Percentiles rank a stretch among this genome's conserved stretches.
phyloP scores from a whole-genome alignment of 345 rosid species.

The Linum tenue region DNA sequence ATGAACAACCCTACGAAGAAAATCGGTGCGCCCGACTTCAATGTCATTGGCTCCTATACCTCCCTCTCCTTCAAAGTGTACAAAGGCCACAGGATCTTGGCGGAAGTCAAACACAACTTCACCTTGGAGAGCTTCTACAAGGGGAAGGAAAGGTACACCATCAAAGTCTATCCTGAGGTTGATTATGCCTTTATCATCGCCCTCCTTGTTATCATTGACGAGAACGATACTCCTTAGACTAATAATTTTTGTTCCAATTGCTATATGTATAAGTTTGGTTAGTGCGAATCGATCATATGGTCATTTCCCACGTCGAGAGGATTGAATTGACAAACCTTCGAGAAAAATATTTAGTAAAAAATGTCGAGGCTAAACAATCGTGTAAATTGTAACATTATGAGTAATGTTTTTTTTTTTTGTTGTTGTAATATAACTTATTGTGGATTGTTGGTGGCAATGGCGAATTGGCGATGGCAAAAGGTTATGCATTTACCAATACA shows the following conservation, averaged over 20 bases:
- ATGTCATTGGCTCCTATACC: constrained; percentile 36
- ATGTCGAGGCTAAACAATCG: no score
- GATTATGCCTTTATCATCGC: constrained; percentile 68
- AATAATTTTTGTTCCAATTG: background rate
- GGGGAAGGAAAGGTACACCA: constrained; percentile 50
- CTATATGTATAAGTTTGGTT: no score
- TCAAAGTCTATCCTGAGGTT: constrained; percentile 62
- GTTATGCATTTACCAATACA: no score
- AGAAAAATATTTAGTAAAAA: no score
- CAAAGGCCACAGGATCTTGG: constrained; percentile 44
- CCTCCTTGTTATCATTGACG: constrained; percentile 52
- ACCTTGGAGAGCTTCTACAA: constrained; percentile 55
- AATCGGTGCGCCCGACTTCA: constrained; percentile 31
- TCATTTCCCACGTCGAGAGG: no score
- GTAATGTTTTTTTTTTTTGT: no score
- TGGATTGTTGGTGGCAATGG: no score
- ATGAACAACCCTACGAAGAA: constrained; percentile 15
- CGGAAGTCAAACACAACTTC: constrained; percentile 53
- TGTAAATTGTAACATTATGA: no score
- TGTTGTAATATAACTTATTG: no score
- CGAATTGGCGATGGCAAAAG: no score
- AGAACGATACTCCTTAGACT: constrained; percentile 30
- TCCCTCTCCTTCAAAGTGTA: constrained; percentile 55
- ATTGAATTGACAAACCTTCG: no score
- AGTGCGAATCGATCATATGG: no score